Conservation (phyloP, 306 rosid genomes). For the Prunus salicina region DNA sequence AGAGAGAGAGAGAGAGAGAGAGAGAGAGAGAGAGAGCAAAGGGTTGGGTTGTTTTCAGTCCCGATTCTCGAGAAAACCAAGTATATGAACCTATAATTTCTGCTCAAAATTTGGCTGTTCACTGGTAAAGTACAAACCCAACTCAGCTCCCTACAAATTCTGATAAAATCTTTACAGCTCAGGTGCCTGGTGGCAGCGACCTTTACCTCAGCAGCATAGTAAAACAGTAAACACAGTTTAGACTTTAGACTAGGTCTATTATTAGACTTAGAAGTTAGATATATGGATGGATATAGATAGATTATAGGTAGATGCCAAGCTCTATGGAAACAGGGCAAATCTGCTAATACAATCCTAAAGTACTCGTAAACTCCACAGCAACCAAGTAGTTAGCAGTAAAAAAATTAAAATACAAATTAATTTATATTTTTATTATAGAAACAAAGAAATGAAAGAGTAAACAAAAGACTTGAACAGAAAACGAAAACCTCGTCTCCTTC, state of each 20-base stretch:
- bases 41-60: neutral
- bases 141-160: neutral
- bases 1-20: no score
- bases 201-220: neutral
- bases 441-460: neutral
- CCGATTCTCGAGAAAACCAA: neutral
- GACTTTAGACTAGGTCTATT: neutral
- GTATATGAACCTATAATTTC: neutral
- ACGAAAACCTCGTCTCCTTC: constrained; percentile 46
- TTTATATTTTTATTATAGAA: no score
- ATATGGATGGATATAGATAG: neutral
- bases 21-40: no score
- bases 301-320: neutral
- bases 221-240: constrained; percentile 11
- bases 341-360: no score
- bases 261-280: no score
- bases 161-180: neutral
- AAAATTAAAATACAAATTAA: neutral
- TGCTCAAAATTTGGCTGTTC: neutral
- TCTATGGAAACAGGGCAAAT: constrained; percentile 1
- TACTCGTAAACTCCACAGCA: neutral
- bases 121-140: neutral
- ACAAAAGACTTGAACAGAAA: constrained; percentile 11
- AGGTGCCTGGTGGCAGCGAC: neutral
- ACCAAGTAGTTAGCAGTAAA: neutral